Base-by-base conservation (phyloP, 345 rosid species). In the Lumnitzera littorea region DNA sequence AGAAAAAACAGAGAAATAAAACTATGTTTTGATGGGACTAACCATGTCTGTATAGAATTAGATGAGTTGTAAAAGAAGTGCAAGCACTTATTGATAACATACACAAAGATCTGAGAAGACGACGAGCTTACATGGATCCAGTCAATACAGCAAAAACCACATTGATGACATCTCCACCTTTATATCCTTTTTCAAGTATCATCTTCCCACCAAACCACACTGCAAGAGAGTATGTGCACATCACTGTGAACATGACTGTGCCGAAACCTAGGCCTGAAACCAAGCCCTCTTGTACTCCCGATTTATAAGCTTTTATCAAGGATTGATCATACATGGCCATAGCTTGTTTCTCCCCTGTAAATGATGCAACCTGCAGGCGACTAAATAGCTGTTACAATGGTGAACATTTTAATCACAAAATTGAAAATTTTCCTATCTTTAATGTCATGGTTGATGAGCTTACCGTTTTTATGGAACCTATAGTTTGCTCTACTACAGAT, bases 201-300 rank as follows among this genome's bases (percentile, higher is more conserved):
- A 79, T 55, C 76, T 67, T 79, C 55, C 72, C 87, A 3, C 87
- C 84, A 50, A 59, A 82, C 87, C 87, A 82, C 20, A 82, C 56
- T 12, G 82, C 73, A 58, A 82, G 50, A 2, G 66, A 54, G 43
- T 79, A 82, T 41, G 60, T 77, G 58, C 66, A 15, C 52, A 76
- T 74, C 1, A 63, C 1, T 7, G 72, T 15, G 16, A 58, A 17
- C 56, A 54, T 60, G 12, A 70, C 62, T 9, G 66, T 10, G 7
- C 86, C 86, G 8, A 64, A 52, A 49, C 83, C 86, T 0, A 74
- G 51, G 56, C 86, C 83, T 2, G 76, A 15, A 52, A 66, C 69
- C 13, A 70, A 17, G 16, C 83, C 86, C 65, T 78, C 80, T 0
- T 49, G 68, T 36, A 67, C 63, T 12, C 70, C 74, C 15, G 81